phyloP scores from a whole-genome alignment of 306 rosid species.

The Quillaja saponaria region DNA sequence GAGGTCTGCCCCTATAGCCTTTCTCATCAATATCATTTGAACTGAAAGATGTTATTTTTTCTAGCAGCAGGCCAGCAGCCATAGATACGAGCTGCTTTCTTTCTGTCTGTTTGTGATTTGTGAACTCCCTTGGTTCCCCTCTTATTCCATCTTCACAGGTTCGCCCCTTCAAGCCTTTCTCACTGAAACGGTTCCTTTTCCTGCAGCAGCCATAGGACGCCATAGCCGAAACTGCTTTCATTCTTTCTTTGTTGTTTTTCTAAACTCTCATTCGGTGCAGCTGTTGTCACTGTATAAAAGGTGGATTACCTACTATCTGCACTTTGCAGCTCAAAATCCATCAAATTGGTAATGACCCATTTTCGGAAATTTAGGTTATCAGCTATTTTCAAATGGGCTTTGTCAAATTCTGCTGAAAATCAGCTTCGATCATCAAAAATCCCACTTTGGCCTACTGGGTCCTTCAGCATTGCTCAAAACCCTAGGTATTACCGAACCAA shows the following conservation, averaged over 20 bases:
- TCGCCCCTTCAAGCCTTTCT: not conserved
- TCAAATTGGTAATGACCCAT: constrained; percentile 46
- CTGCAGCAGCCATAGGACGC: not conserved
- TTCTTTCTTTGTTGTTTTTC: not conserved
- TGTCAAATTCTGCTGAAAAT: constrained; percentile 30
- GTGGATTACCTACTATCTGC: not conserved
- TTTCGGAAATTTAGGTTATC: constrained; percentile 34
- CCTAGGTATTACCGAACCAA: constrained; percentile 46
- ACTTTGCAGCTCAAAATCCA: not conserved
- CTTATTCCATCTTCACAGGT: not conserved
- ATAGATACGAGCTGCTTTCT: no score
- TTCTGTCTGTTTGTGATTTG: no score
- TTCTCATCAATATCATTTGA: no score
- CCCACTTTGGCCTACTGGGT: constrained; percentile 22
- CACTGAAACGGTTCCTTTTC: not conserved
- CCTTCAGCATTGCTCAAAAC: constrained; percentile 30
- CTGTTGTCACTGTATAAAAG: not conserved
- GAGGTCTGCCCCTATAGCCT: no score
- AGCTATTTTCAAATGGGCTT: constrained; percentile 27
- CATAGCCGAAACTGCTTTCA: not conserved
- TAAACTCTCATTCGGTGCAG: not conserved
- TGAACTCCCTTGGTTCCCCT: no score
- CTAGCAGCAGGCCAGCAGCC: no score
- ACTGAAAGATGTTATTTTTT: no score
- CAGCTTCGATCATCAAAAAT: constrained; percentile 12